A percentile compares a stretch with the other conserved stretches of the same genome.
Conservation (phyloP, 2,329 filamentous ascomycete genomes). For the Diplodia intermedia region DNA sequence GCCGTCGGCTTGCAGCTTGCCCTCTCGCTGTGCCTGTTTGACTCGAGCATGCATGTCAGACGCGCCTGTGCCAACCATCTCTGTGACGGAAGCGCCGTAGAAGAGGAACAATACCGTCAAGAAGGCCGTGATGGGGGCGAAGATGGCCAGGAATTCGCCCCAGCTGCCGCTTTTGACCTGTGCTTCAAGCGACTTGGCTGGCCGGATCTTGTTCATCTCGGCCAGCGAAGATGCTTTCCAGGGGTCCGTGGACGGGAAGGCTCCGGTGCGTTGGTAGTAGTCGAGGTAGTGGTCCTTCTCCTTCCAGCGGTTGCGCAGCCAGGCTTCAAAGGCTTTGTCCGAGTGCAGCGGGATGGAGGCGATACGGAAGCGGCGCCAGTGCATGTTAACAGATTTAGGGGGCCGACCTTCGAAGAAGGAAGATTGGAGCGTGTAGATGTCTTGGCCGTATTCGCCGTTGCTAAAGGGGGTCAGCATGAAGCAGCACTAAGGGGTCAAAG, state of each 20-base stretch:
- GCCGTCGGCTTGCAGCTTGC: conserved; percentile 22
- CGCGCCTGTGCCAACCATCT: conserved; percentile 20
- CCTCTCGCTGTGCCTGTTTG: conserved; percentile 30
- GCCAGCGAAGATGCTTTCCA: conserved; percentile 41
- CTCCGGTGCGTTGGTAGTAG: conserved; percentile 73
- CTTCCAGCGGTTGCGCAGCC: conserved; percentile 86
- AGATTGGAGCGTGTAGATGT: conserved; percentile 84
- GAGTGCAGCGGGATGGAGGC: conserved; percentile 81
- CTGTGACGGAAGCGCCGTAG: conserved; percentile 46
- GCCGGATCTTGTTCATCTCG: conserved; percentile 33
- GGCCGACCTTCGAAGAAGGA: conserved; percentile 89
- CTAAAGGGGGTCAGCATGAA: neutral
- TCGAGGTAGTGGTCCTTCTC: conserved; percentile 93
- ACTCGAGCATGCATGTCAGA: conserved; percentile 24
- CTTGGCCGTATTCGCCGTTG: conserved; percentile 79
- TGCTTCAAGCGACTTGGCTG: conserved; percentile 56
- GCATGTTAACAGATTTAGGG: conserved; percentile 94
- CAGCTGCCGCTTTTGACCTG: conserved; percentile 58
- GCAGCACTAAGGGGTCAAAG: neutral
- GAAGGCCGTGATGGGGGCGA: conserved; percentile 59
- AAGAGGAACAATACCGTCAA: conserved; percentile 56
- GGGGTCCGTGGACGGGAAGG: conserved; percentile 74
- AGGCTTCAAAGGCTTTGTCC: conserved; percentile 76
- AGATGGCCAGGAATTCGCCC: conserved; percentile 61
- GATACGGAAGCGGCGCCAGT: conserved; percentile 87